Evolutionary conservation across 306 rosid species (phyloP), one percentile per base, ranked within the genome.

Genomic region (Myrica gale): DNA sequence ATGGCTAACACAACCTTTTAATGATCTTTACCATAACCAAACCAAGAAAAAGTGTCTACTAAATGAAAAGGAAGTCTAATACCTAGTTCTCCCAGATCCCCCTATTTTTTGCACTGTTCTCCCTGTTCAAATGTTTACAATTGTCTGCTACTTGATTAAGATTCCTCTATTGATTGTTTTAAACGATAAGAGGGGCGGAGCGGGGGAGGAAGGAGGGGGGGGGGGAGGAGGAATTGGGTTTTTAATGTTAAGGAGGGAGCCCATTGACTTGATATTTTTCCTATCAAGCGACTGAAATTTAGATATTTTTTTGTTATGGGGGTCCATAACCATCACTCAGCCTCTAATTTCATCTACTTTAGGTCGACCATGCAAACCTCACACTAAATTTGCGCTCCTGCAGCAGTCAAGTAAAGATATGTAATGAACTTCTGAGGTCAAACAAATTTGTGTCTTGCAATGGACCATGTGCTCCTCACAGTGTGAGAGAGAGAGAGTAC

Each of bases 401-500:
- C 12, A 39, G 70, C 70, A 65, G 3, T 65, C 41, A 65, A 39
- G 70, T 37, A 65, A 41, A 60, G 19, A 16, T 21, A 21, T 23
- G 32, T 57, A 57, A 57, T 57, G 65, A 57, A 20, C 41, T 57
- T 37, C 65, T 20, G 65, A 23, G 32, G 21, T 21, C 9, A 6
- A 21, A 57, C 9, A 21, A 2, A 57, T 57, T 19, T 21, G 9
- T 20, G 13, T 57, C 65, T 19, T 7, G 52, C 2, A 17, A 5
- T 21, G 73, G 26, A 37, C 17, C 45, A 20, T 16, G 60, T 9
- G 19, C 37, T 43, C 26, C 7, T 23, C 9, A 26, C 39, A n/a
- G 70, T 58, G 70, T 58, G 48, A 65, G 17, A 37, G 65, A 57
- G 79, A 56, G 55, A 21, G 80, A 41, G 71, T 85, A 92, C 99